Conservation (phyloP, 495 filamentous ascomycete genomes). For the Penicillium steckii region DNA sequence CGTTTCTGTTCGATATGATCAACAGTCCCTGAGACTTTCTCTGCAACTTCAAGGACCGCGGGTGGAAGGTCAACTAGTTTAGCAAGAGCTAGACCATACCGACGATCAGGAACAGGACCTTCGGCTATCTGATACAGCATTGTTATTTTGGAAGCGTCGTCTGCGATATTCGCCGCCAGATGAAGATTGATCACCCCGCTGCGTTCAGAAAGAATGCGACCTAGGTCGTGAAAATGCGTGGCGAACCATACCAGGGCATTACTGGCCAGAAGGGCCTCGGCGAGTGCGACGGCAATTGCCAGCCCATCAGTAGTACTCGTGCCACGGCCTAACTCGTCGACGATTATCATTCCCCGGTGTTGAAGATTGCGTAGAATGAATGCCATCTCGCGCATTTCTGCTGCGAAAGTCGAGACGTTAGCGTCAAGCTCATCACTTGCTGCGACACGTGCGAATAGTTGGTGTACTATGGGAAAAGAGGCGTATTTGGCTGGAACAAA, state of each 20-base stretch:
- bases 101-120: slow-evolving; percentile 66
- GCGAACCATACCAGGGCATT: slow-evolving; percentile 83
- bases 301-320: slow-evolving; percentile 88
- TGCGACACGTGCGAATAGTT: slow-evolving; percentile 84
- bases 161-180: slow-evolving; percentile 65
- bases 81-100: slow-evolving; percentile 78
- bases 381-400: slow-evolving; percentile 94
- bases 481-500: slow-evolving; percentile 88
- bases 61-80: slow-evolving; percentile 71
- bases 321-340: slow-evolving; percentile 92
- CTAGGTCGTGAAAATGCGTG: slow-evolving; percentile 86
- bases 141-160: slow-evolving; percentile 56
- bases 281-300: slow-evolving; percentile 82
- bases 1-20: slow-evolving; percentile 50
- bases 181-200: slow-evolving; percentile 79
- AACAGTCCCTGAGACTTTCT: slow-evolving; percentile 60
- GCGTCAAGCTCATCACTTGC: slow-evolving; percentile 86
- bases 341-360: slow-evolving; percentile 71
- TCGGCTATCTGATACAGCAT: slow-evolving; percentile 82
- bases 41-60: slow-evolving; percentile 64
- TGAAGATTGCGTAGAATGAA: slow-evolving; percentile 84
- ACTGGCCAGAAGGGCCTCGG: slow-evolving; percentile 80
- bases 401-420: slow-evolving; percentile 89
- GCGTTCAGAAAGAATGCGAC: slow-evolving; percentile 69
- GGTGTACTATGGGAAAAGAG: slow-evolving; percentile 73